These are phyloP conservation scores for Hypoxylon lenormandii DNA, from an alignment of 495 filamentous ascomycete species.

Conservation along the genomic window DNA sequence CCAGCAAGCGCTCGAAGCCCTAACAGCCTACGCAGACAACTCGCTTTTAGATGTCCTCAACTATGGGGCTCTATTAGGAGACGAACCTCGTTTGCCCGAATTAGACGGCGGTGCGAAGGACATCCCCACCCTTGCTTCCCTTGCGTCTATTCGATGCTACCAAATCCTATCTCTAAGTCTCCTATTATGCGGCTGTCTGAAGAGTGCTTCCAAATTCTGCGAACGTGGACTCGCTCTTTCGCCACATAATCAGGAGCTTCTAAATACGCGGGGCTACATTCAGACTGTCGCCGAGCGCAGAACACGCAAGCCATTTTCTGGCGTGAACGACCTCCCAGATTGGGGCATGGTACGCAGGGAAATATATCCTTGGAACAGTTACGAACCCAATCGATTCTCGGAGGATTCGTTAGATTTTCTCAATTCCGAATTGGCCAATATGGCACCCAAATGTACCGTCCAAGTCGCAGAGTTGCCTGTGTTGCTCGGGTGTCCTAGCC, in stretches of 20 bases:
- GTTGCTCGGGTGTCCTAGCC: conserved; percentile 64
- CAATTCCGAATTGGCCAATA: conserved; percentile 71
- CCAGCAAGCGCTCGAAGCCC: conserved; percentile 62
- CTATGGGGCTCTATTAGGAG: conserved; percentile 57
- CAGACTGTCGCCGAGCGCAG: conserved; percentile 60
- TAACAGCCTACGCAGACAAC: conserved; percentile 49
- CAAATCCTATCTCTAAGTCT: conserved; percentile 71
- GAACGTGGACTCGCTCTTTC: conserved; percentile 61
- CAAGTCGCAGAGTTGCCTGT: conserved; percentile 77
- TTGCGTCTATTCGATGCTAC: conserved; percentile 65
- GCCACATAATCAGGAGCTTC: conserved; percentile 62
- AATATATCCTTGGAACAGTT: conserved; percentile 91
- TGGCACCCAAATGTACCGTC: conserved; percentile 79
- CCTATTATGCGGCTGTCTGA: conserved; percentile 74
- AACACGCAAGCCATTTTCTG: conserved; percentile 56
- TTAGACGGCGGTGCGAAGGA: conserved; percentile 44
- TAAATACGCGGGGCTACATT: conserved; percentile 61
- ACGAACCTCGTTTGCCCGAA: conserved; percentile 53
- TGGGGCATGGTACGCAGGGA: conserved; percentile 83
- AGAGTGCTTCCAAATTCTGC: conserved; percentile 75
- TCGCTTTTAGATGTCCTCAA: conserved; percentile 54
- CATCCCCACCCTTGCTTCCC: conserved; percentile 52
- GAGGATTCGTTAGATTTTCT: conserved; percentile 73
- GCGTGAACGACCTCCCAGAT: conserved; percentile 70
- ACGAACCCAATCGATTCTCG: conserved; percentile 87